Conservation (phyloP, 2,329 filamentous ascomycete genomes). For the Thelonectria blattea region DNA sequence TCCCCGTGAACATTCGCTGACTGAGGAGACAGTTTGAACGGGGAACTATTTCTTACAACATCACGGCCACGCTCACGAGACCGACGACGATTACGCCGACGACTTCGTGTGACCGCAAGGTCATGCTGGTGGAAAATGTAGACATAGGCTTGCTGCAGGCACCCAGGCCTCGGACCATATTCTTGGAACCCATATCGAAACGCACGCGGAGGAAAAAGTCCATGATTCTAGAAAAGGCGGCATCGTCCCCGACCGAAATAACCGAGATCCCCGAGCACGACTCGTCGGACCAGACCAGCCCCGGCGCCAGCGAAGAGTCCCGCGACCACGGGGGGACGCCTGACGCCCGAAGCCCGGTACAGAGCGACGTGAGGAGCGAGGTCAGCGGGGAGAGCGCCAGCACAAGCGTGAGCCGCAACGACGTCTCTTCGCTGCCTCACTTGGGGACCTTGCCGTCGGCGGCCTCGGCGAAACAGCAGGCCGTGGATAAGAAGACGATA, state of each 20-base stretch:
- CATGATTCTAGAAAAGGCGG: slow-evolving; percentile 50
- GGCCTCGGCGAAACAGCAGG: slow-evolving; percentile 48
- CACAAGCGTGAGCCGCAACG: slow-evolving; percentile 63
- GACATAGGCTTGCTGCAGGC: slow-evolving; percentile 79
- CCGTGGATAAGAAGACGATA: slow-evolving; percentile 75
- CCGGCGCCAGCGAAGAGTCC: slow-evolving; percentile 47
- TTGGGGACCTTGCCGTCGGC: slow-evolving; percentile 40
- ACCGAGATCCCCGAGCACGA: slow-evolving; percentile 46
- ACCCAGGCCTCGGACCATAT: slow-evolving; percentile 83
- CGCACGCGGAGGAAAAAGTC: slow-evolving; percentile 68
- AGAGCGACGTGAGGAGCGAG: slow-evolving; percentile 68
- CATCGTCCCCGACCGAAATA: slow-evolving; percentile 50
- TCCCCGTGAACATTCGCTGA: slow-evolving; percentile 18
- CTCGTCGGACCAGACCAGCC: slow-evolving; percentile 48
- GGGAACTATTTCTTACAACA: slow-evolving; percentile 88
- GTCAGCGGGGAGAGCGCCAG: slow-evolving; percentile 74
- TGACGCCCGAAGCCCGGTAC: slow-evolving; percentile 50
- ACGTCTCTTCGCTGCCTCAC: slow-evolving; percentile 48
- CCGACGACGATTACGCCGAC: slow-evolving; percentile 86
- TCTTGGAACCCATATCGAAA: slow-evolving; percentile 84
- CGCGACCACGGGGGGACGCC: slow-evolving; percentile 41
- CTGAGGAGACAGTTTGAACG: slow-evolving; percentile 77
- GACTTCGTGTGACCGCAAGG: slow-evolving; percentile 78
- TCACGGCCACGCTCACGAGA: slow-evolving; percentile 87
- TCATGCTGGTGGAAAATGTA: slow-evolving; percentile 80